Evolutionary conservation across 169 alveolate genomes (phyloP).

Genomic region (Prorocentrum cordatum): DNA sequence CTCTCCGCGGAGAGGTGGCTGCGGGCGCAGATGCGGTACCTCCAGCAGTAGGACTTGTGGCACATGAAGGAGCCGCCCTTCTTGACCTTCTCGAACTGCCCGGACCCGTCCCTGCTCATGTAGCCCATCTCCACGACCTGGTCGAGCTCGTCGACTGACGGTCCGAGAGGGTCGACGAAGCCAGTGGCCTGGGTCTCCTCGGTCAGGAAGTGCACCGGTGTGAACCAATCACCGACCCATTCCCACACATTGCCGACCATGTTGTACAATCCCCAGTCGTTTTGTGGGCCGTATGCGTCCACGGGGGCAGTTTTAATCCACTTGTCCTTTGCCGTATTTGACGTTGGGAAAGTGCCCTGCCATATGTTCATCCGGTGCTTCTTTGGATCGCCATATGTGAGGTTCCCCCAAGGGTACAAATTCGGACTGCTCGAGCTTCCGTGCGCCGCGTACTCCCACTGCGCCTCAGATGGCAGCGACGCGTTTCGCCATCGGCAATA

Average conservation of each 20-base stretch:
- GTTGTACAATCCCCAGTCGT: slow-evolving; percentile 48
- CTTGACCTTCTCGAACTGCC: slow-evolving; percentile 20
- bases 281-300: slow-evolving; percentile 34
- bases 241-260: slow-evolving; percentile 64
- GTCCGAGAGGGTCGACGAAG: slow-evolving; percentile 6
- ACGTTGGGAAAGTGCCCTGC: slow-evolving; percentile 24
- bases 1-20: slow-evolving; percentile 26
- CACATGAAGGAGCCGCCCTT: slow-evolving; percentile 58
- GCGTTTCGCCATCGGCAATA: slow-evolving; percentile 46
- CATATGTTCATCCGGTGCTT: slow-evolving; percentile 31
- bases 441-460: slow-evolving; percentile 42
- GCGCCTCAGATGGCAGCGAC: slow-evolving; percentile 44
- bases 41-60: slow-evolving; percentile 44
- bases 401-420: slow-evolving; percentile 44
- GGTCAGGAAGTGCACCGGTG: slow-evolving; percentile 26
- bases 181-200: slow-evolving; percentile 17
- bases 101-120: slow-evolving; percentile 13
- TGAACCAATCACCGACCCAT: slow-evolving; percentile 37
- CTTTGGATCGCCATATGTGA: background rate
- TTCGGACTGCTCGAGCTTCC: slow-evolving; percentile 19
- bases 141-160: background rate
- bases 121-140: slow-evolving; percentile 12
- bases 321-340: slow-evolving; percentile 19
- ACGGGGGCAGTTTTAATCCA: slow-evolving; percentile 33
- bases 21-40: slow-evolving; percentile 10